These are phyloP conservation scores for Penicillium sclerotiorum DNA, from an alignment of 2,329 filamentous ascomycete species.

Conservation along the genomic window DNA sequence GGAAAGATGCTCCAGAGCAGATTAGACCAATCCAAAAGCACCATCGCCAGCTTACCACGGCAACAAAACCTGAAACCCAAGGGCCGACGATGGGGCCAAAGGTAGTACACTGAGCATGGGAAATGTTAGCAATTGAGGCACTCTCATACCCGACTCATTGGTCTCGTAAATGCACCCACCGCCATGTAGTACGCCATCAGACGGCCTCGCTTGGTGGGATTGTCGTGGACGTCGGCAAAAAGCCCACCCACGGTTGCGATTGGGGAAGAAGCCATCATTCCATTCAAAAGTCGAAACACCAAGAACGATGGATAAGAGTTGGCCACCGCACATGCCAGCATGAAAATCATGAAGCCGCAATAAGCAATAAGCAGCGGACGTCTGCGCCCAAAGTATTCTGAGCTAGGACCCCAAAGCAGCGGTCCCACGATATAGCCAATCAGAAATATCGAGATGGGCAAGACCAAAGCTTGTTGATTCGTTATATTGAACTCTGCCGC, in stretches of 20 bases:
- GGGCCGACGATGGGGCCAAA: constrained; percentile 49
- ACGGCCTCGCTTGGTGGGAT: constrained; percentile 46
- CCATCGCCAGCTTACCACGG: constrained; percentile 50
- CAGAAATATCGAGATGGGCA: constrained; percentile 46
- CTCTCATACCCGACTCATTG: too few species aligned
- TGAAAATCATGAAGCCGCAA: constrained; percentile 45
- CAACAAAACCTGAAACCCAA: constrained; percentile 50
- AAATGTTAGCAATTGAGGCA: too few species aligned
- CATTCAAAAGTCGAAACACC: constrained; percentile 50
- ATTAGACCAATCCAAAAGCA: constrained; percentile 67
- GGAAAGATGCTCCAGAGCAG: constrained; percentile 57
- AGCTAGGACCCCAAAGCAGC: constrained; percentile 47
- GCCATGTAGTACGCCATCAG: constrained; percentile 49
- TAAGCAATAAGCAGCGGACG: constrained; percentile 55
- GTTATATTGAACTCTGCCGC: constrained; percentile 38
- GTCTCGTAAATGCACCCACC: constrained; percentile 26
- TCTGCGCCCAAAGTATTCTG: constrained; percentile 47
- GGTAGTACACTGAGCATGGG: constrained; percentile 33
- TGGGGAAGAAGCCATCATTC: constrained; percentile 49
- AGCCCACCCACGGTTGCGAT: constrained; percentile 50
- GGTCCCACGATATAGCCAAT: constrained; percentile 48
- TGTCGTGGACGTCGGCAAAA: constrained; percentile 52
- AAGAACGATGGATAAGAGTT: constrained; percentile 45
- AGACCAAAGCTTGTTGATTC: constrained; percentile 35
- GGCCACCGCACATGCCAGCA: constrained; percentile 48